Conservation (phyloP, 768 basidiomycete genomes). For the Serendipita vermifera region DNA sequence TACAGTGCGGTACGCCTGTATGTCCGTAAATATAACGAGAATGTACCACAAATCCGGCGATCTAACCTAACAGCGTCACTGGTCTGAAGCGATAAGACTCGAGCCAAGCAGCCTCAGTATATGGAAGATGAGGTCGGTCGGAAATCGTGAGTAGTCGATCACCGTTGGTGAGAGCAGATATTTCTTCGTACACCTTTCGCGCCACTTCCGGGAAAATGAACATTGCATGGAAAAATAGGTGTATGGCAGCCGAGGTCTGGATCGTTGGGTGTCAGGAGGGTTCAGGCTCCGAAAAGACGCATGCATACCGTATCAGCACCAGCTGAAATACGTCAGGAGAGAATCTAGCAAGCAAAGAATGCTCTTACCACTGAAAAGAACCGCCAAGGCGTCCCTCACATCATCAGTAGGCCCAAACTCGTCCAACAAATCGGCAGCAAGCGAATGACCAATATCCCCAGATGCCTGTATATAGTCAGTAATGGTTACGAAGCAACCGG, state of each 20-base stretch:
- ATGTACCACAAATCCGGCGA: neutral
- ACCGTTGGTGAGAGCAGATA: constrained; percentile 19
- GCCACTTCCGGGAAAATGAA: constrained; percentile 28
- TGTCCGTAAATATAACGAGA: neutral
- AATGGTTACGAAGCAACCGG: no score
- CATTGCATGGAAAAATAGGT: constrained; percentile 24
- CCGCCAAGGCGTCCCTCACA: neutral
- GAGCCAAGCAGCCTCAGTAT: constrained; percentile 19
- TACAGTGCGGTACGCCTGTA: neutral
- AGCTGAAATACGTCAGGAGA: neutral
- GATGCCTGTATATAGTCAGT: no score
- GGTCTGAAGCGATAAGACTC: constrained; percentile 13
- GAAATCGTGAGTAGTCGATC: constrained; percentile 23
- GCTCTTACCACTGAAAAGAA: neutral
- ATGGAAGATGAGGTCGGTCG: constrained; percentile 22
- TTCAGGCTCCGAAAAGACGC: neutral
- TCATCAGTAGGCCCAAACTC: no score
- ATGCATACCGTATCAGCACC: constrained; percentile 3
- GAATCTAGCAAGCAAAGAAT: neutral
- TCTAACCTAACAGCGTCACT: neutral
- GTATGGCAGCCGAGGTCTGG: constrained; percentile 25
- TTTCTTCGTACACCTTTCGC: constrained; percentile 26
- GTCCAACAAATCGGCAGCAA: no score
- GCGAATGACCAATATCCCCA: no score
- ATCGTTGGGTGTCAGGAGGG: neutral